phyloP scores from a whole-genome alignment of 164 flowering plant genomes.

The grape (Vitis vinifera) region DNA sequence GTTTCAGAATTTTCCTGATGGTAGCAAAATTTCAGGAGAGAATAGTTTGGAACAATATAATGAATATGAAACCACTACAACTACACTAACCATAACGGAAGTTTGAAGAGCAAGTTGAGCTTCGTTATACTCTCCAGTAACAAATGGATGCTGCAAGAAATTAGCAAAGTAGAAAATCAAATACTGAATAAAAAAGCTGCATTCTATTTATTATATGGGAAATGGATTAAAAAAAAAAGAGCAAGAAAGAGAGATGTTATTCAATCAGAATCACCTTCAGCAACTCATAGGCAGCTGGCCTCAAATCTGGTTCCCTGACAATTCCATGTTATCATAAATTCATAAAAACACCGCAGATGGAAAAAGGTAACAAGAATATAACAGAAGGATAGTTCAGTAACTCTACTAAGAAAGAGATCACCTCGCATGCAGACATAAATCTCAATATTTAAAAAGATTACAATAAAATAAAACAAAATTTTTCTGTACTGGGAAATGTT shows the following conservation, averaged over 20 bases:
- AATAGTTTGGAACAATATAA: slow-evolving; percentile 1
- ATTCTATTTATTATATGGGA: too few relatives aligned
- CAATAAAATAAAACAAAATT: too few relatives aligned
- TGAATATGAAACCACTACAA: not conserved
- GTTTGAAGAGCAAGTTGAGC: slow-evolving; percentile 9
- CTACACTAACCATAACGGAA: slow-evolving; percentile 28
- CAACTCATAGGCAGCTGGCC: slow-evolving; percentile 44
- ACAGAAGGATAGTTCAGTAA: too few relatives aligned
- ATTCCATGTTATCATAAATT: not conserved
- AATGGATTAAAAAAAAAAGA: not conserved
- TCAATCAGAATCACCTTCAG: slow-evolving; percentile 32
- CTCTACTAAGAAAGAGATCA: too few relatives aligned
- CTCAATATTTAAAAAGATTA: not conserved
- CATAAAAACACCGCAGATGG: not conserved
- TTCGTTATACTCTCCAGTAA: slow-evolving; percentile 26
- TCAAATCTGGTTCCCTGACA: slow-evolving; percentile 45
- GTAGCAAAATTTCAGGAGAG: not conserved
- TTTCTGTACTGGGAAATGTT: not conserved
- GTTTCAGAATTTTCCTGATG: slow-evolving; percentile 28
- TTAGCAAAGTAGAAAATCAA: slow-evolving; percentile 5
- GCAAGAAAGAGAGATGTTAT: not conserved
- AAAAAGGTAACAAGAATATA: not conserved
- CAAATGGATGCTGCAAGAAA: slow-evolving; percentile 50
- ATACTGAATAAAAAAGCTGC: not conserved
- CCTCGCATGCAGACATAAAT: too few relatives aligned